These are phyloP conservation scores for Pichia kudriavzevii DNA, from an alignment of 1,139 yeast genomes.

Conservation along the genomic window DNA sequence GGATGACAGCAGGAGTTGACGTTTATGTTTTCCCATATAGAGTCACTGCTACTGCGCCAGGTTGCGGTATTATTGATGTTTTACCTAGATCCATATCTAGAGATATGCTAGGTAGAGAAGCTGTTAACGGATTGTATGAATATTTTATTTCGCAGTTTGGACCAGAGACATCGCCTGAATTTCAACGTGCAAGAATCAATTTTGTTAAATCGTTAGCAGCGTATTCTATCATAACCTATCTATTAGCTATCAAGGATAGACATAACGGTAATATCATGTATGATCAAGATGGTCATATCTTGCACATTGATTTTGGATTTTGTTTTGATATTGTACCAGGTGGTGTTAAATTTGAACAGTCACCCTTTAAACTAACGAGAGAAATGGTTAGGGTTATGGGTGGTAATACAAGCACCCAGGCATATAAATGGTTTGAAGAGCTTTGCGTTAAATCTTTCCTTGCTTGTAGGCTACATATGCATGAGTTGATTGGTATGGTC, in stretches of 20 bases:
- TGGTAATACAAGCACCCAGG: constrained; percentile 76
- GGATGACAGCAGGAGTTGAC: constrained; percentile 83
- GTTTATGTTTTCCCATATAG: constrained; percentile 87
- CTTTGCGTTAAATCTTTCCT: constrained; percentile 88
- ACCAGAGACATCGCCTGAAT: constrained; percentile 82
- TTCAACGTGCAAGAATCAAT: constrained; percentile 85
- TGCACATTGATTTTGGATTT: constrained; percentile 97
- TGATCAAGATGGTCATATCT: constrained; percentile 87
- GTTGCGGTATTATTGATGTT: constrained; percentile 98
- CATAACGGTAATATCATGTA: constrained; percentile 99
- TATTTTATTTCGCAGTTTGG: constrained; percentile 91
- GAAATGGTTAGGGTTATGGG: constrained; percentile 97
- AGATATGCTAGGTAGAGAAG: constrained; percentile 98
- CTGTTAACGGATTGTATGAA: constrained; percentile 93
- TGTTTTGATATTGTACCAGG: constrained; percentile 99
- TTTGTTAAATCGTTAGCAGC: constrained; percentile 94
- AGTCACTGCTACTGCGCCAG: constrained; percentile 98
- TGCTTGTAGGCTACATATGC: constrained; percentile 85
- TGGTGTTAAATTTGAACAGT: constrained; percentile 94
- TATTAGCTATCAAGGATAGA: constrained; percentile 92
- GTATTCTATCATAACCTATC: constrained; percentile 84
- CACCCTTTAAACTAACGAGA: constrained; percentile 92
- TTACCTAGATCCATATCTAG: constrained; percentile 90
- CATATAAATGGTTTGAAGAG: constrained; percentile 91
- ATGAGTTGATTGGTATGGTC: constrained; percentile 77